phyloP scores from a whole-genome alignment of 139 green algal genomes.

The Chlamydomonas schloesseri region DNA sequence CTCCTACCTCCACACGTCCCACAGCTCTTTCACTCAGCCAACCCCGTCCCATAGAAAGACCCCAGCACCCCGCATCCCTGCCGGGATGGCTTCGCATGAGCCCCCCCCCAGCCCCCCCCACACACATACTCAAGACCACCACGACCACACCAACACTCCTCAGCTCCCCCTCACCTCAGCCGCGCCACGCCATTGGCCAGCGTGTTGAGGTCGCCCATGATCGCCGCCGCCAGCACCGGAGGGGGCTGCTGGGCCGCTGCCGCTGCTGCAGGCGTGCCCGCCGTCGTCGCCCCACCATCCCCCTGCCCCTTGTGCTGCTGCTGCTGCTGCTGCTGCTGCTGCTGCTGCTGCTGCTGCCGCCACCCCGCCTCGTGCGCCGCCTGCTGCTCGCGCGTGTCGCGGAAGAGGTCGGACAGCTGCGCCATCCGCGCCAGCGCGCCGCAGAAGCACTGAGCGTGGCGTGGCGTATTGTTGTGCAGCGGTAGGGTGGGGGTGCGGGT shows the following conservation, averaged over 20 bases:
- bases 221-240: conserved; percentile 33
- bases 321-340: not conserved
- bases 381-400: conserved; percentile 26
- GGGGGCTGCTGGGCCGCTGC: not conserved
- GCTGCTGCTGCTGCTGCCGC: not conserved
- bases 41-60: too few species aligned
- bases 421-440: conserved; percentile 81
- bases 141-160: not conserved
- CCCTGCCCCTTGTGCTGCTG: not conserved
- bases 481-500: not conserved
- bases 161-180: conserved; percentile 37
- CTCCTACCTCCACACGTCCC: too few species aligned
- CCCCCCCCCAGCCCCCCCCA: too few species aligned
- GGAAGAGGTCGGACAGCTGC: conserved; percentile 60
- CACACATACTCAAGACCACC: not conserved
- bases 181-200: conserved; percentile 88
- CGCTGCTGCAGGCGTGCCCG: too few species aligned
- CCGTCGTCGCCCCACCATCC: too few species aligned
- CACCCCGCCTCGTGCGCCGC: not conserved
- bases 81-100: not conserved
- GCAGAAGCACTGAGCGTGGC: conserved; percentile 84
- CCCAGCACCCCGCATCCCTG: too few species aligned
- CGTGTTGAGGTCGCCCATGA: conserved; percentile 92
- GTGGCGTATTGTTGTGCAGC: not conserved
- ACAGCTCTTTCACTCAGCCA: too few species aligned